Percentiles rank a stretch among this genome's conserved stretches.
These are phyloP conservation scores for Xylaria sp. DNA, from an alignment of 2,329 filamentous ascomycete genomes.

Conservation along the genomic window DNA sequence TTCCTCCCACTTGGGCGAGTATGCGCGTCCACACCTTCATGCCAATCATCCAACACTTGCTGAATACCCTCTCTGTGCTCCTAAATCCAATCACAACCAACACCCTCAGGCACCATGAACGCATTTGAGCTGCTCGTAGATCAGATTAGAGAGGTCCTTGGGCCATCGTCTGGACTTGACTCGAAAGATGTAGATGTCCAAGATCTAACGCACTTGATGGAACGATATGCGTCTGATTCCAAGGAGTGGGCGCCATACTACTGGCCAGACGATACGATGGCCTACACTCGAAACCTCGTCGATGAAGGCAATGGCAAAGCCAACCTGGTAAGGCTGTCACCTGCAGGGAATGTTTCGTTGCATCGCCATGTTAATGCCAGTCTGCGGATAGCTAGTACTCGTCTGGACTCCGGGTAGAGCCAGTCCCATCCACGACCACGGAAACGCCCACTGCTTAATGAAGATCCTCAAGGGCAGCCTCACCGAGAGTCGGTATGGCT, in stretches of 20 bases:
- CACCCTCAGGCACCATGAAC: constrained; percentile 47
- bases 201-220: constrained; percentile 78
- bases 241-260: constrained; percentile 81
- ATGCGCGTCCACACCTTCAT: constrained; percentile 4
- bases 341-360: background rate
- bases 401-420: constrained; percentile 89
- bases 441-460: constrained; percentile 92
- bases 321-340: constrained; percentile 58
- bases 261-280: constrained; percentile 73
- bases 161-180: constrained; percentile 82
- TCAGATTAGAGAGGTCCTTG: constrained; percentile 78
- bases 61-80: constrained; percentile 26
- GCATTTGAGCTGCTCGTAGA: constrained; percentile 77
- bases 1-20: constrained; percentile 4
- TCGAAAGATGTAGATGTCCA: constrained; percentile 83
- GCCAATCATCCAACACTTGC: constrained; percentile 15
- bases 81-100: constrained; percentile 16
- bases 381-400: constrained; percentile 74
- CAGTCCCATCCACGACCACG: constrained; percentile 88
- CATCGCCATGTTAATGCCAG: constrained; percentile 37
- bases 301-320: constrained; percentile 83
- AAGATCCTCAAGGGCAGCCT: constrained; percentile 83
- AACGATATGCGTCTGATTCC: constrained; percentile 74
- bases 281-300: constrained; percentile 89
- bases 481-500: constrained; percentile 83